phyloP scores from a whole-genome alignment of 345 rosid species.

The Pugionium dolabratum region DNA sequence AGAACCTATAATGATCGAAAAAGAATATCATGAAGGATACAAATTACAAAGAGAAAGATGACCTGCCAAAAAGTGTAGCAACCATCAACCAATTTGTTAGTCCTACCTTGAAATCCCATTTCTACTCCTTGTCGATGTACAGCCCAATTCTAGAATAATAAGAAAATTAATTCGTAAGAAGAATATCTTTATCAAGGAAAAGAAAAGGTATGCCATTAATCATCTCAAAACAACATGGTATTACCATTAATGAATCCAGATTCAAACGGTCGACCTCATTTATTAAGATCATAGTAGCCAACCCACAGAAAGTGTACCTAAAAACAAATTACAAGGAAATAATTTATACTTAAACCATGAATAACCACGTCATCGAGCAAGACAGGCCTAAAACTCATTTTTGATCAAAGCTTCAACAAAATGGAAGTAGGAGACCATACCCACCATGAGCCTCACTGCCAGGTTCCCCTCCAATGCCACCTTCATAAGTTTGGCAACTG shows the following conservation, averaged over 20 bases:
- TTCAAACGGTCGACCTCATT: conserved; percentile 71
- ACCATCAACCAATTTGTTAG: conserved; percentile 96
- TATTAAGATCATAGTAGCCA: conserved; percentile 92
- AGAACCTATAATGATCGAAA: background rate
- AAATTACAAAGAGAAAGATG: conserved; percentile 18
- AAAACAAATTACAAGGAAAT: conserved; percentile 27
- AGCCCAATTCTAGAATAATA: conserved; percentile 70
- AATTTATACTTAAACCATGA: background rate
- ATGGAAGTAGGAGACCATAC: conserved; percentile 55
- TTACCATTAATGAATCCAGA: conserved; percentile 68
- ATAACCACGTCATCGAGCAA: conserved; percentile 4
- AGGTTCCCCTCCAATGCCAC: conserved; percentile 97
- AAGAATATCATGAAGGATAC: conserved; percentile 7
- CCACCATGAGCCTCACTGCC: conserved; percentile 99
- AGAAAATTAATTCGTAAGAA: background rate
- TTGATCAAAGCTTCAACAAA: conserved; percentile 16
- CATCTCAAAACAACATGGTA: conserved; percentile 17
- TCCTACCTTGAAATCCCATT: conserved; percentile 96
- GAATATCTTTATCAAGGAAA: background rate
- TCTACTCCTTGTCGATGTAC: conserved; percentile 92
- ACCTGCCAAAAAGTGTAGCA: conserved; percentile 99
- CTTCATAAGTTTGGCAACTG: conserved; percentile 98
- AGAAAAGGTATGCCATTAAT: conserved; percentile 14
- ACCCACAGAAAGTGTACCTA: conserved; percentile 93
- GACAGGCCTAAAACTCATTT: conserved; percentile 14